Conservation (phyloP, 2,329 filamentous ascomycete species). For the Microcera coccophila region DNA sequence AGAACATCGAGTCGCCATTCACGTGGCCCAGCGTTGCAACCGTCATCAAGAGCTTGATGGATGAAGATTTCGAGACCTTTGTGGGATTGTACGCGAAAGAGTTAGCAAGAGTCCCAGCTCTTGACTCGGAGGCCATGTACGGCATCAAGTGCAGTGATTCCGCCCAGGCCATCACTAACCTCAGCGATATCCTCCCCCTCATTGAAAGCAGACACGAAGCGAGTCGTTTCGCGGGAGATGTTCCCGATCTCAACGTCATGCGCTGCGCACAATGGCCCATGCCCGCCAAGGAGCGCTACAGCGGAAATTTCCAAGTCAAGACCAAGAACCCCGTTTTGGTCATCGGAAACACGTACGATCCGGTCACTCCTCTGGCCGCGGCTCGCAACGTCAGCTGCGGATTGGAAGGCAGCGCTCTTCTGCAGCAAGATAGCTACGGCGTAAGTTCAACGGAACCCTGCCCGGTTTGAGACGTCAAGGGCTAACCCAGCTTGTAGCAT, state of each 20-base stretch:
- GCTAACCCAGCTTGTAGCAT: conserved; percentile 12
- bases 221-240: conserved; percentile 29
- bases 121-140: neutral
- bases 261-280: conserved; percentile 38
- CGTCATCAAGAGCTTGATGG: conserved; percentile 37
- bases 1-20: conserved; percentile 21
- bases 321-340: conserved; percentile 35
- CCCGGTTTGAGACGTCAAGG: no score
- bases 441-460: conserved; percentile 27
- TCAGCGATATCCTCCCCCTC: conserved; percentile 27
- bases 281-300: conserved; percentile 35
- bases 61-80: conserved; percentile 16
- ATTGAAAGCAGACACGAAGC: conserved; percentile 19
- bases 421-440: conserved; percentile 35
- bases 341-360: conserved; percentile 37
- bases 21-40: conserved; percentile 38
- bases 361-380: conserved; percentile 36
- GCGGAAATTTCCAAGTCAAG: conserved; percentile 30
- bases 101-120: neutral
- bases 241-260: conserved; percentile 11
- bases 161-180: conserved; percentile 18
- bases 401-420: conserved; percentile 36
- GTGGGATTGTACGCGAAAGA: neutral
- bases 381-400: conserved; percentile 35
- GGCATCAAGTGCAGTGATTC: conserved; percentile 37